phyloP scores from a whole-genome alignment of 1,139 yeast genomes.

The Hemisphaericaspora subhashii region DNA sequence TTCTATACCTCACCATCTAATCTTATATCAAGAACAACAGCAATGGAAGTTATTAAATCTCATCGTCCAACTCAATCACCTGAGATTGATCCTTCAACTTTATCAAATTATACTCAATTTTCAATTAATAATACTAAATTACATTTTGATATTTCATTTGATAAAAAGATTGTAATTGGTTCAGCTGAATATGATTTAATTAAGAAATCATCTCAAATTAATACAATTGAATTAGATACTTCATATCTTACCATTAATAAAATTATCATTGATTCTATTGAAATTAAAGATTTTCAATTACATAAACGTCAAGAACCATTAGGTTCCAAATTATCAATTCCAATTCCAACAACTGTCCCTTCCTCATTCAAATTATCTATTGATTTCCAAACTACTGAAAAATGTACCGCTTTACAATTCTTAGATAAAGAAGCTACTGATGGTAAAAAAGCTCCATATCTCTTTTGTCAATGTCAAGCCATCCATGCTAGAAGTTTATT shows the following conservation, averaged over 20 bases:
- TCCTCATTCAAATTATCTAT: slow-evolving; percentile 32
- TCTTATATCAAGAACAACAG: background rate
- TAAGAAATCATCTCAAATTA: slow-evolving; percentile 13
- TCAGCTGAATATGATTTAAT: slow-evolving; percentile 49
- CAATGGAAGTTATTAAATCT: slow-evolving; percentile 12
- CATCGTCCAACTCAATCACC: slow-evolving; percentile 48
- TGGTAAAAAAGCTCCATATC: slow-evolving; percentile 68
- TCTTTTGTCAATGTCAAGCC: slow-evolving; percentile 90
- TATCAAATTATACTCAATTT: slow-evolving; percentile 38
- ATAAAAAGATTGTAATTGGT: slow-evolving; percentile 53
- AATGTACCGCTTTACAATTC: slow-evolving; percentile 88
- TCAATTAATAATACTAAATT: slow-evolving; percentile 47
- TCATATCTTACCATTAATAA: slow-evolving; percentile 56
- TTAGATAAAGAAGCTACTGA: slow-evolving; percentile 76
- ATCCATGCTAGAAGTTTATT: slow-evolving; percentile 86
- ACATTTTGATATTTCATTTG: slow-evolving; percentile 57
- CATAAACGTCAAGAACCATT: slow-evolving; percentile 57
- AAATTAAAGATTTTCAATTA: slow-evolving; percentile 37
- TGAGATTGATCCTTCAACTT: slow-evolving; percentile 48
- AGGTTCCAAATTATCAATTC: slow-evolving; percentile 50
- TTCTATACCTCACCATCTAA: too few relatives aligned
- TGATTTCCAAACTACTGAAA: slow-evolving; percentile 63
- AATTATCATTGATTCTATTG: slow-evolving; percentile 32
- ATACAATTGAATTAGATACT: slow-evolving; percentile 53
- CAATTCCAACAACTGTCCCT: background rate